These are phyloP conservation scores for Rhexocercosporidium sp. DNA, from an alignment of 2,329 filamentous ascomycete genomes.

Conservation along the genomic window DNA sequence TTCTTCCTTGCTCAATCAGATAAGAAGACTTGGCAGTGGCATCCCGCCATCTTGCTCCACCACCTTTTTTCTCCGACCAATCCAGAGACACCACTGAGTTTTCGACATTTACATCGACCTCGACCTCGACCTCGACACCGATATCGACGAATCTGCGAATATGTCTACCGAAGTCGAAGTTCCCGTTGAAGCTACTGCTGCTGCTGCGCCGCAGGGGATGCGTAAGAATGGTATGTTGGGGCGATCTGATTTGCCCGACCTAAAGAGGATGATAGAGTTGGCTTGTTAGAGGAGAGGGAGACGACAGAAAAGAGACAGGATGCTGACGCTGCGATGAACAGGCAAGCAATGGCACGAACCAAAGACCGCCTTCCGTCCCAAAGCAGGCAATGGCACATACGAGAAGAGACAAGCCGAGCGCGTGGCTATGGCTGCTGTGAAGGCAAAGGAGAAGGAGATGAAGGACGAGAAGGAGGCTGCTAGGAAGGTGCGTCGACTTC, in stretches of 20 bases:
- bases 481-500: slow-evolving; percentile 66
- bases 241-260: not conserved
- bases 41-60: slow-evolving; percentile 7
- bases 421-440: slow-evolving; percentile 74
- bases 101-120: not conserved
- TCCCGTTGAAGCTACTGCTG: slow-evolving; percentile 11
- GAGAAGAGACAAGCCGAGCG: slow-evolving; percentile 76
- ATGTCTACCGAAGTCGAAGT: slow-evolving; percentile 36
- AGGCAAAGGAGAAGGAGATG: slow-evolving; percentile 93
- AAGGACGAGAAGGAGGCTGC: slow-evolving; percentile 94
- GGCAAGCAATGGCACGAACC: slow-evolving; percentile 93
- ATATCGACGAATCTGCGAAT: slow-evolving; percentile 4
- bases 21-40: slow-evolving; percentile 5
- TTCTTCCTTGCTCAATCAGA: not conserved
- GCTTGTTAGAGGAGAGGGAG: not conserved
- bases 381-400: slow-evolving; percentile 77
- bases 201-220: slow-evolving; percentile 57
- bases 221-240: slow-evolving; percentile 75
- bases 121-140: not conserved
- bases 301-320: not conserved
- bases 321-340: slow-evolving; percentile 44
- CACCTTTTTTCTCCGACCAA: not conserved
- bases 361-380: slow-evolving; percentile 86
- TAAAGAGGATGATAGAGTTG: not conserved
- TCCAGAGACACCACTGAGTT: not conserved